Base-by-base conservation (phyloP, 805 yeast species). In the Ogataea populi-albae region DNA sequence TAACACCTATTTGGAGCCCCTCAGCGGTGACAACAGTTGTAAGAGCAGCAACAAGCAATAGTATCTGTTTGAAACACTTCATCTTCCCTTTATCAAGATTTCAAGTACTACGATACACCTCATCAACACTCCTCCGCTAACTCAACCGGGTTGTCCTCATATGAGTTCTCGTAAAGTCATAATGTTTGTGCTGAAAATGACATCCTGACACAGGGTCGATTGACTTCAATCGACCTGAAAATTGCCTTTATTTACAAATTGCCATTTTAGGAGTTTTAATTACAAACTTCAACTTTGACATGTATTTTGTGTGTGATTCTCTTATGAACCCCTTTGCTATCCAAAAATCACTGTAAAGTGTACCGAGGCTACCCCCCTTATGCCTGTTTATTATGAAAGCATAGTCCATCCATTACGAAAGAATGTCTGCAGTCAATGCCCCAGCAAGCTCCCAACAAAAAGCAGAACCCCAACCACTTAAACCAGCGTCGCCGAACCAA, bases 1-100 rank as follows among this genome's bases (percentile, higher is more conserved):
- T 57, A 34, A 77, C 61, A 8, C 75, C 80, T 16, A 55, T 46
- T 26, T 47, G 47, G 22, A 55, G 34, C 12, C 36, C 30, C 4
- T 40, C 43, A n/a, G n/a, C 25, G 14, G 7, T 17, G 4, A 31
- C 28, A 10, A 14, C 32, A n/a, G n/a, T 30, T 20, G 33, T 26
- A 14, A 30, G 26, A 32, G 21, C 28, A 20, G 28, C 23, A 20
- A 37, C 30, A 16, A 26, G 21, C 27, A 34, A 20, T 19, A 14
- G 23, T 20, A n/a, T n/a, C n/a, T n/a, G n/a, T n/a, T 17, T 18
- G 31, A 35, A n/a, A 24, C 37, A 12, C 28, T 30, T 25, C 32
- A 22, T n/a, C 17, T 10, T 19, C 34, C 21, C 26, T 28, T 30
- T 8, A 38, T 26, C 20, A 25, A n/a, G n/a, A n/a, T n/a, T n/a